phyloP scores from a whole-genome alignment of 1,139 yeast genomes.

The Blastobotrys arbuscula region DNA sequence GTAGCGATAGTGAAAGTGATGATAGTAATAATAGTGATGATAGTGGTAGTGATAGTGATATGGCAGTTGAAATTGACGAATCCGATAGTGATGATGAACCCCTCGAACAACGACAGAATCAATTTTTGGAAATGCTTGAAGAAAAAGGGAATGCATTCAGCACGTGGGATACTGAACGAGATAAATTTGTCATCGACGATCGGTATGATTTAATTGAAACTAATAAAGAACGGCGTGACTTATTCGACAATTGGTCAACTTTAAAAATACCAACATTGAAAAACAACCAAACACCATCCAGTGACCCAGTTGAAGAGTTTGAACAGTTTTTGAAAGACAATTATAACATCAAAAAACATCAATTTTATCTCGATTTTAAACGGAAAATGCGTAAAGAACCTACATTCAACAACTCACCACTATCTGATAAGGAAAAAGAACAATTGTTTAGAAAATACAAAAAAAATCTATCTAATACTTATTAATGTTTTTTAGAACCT shows the following conservation, averaged over 20 bases:
- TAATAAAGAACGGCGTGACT: conserved; percentile 33
- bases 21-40: conserved; percentile 8
- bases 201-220: conserved; percentile 37
- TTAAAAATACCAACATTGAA: conserved; percentile 18
- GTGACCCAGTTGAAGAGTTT: conserved; percentile 26
- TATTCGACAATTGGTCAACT: conserved; percentile 43
- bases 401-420: conserved; percentile 28
- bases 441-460: conserved; percentile 14
- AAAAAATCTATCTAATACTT: conserved; percentile 2
- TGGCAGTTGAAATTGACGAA: conserved; percentile 16
- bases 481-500: background rate
- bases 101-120: conserved; percentile 12
- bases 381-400: conserved; percentile 35
- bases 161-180: conserved; percentile 45
- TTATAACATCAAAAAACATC: conserved; percentile 27
- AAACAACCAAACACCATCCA: background rate
- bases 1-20: conserved; percentile 11
- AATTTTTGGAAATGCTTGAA: conserved; percentile 32
- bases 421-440: conserved; percentile 32
- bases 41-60: conserved; percentile 19
- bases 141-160: conserved; percentile 38
- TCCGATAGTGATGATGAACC: conserved; percentile 17
- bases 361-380: conserved; percentile 44
- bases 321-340: conserved; percentile 33
- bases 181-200: conserved; percentile 37